Evolutionary conservation across 148 eudicot genomes (phyloP).

Genomic region (Rhododendron ovatum): DNA sequence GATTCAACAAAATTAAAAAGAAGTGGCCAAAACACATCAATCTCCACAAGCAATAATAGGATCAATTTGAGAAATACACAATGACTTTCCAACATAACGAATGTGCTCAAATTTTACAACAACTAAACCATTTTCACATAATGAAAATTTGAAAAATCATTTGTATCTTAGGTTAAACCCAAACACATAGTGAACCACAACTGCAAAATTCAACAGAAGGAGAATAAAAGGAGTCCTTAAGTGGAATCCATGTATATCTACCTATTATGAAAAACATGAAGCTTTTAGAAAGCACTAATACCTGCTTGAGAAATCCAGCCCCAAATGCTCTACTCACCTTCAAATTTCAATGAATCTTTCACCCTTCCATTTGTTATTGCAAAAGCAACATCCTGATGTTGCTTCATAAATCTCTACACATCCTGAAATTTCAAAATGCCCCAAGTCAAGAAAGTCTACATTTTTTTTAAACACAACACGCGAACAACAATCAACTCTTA

Average conservation of each 20-base stretch:
- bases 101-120: background rate
- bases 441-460: background rate
- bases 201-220: background rate
- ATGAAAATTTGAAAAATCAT: background rate
- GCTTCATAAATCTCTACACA: conserved; percentile 39
- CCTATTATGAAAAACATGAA: background rate
- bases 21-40: too few relatives aligned
- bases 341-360: too few relatives aligned
- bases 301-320: conserved; percentile 63
- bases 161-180: background rate
- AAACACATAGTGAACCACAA: background rate
- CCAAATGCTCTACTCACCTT: too few relatives aligned
- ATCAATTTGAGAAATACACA: background rate
- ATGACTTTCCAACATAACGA: background rate
- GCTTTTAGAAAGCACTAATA: conserved; percentile 11
- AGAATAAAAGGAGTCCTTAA: background rate
- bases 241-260: background rate
- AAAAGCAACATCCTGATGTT: conserved; percentile 44
- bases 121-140: background rate
- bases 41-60: background rate
- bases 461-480: background rate
- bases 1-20: too few relatives aligned
- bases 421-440: conserved; percentile 27
- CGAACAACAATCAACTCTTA: background rate
- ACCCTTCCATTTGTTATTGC: too few relatives aligned